Evolutionary conservation across 805 yeast species (phyloP).

Genomic region (Sungouiozyma ichnusensis): DNA sequence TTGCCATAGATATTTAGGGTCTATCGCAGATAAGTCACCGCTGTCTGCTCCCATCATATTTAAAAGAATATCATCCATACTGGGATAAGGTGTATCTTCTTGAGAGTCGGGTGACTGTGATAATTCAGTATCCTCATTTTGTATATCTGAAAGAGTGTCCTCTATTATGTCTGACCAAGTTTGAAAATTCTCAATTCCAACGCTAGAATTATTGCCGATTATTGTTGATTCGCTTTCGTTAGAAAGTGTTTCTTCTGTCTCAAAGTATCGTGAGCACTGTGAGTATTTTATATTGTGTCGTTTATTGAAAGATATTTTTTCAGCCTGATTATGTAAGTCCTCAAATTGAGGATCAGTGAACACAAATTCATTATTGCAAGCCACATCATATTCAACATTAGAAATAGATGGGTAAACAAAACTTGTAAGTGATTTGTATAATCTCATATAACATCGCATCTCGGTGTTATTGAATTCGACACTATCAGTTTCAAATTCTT

Average conservation of each 20-base stretch:
- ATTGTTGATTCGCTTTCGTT: background rate
- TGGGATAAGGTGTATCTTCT: background rate
- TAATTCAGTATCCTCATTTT: background rate
- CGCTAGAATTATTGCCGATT: background rate
- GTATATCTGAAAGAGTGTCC: background rate
- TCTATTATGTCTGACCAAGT: background rate
- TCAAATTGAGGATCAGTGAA: background rate
- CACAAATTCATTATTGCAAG: background rate
- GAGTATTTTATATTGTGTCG: background rate
- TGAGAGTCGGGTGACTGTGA: background rate
- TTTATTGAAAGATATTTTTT: background rate
- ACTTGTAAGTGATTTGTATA: background rate
- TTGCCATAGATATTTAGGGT: constrained; percentile 3
- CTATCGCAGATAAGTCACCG: background rate
- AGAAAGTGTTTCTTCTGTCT: no score
- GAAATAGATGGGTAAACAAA: background rate
- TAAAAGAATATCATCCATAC: background rate
- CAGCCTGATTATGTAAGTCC: background rate
- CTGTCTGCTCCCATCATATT: background rate
- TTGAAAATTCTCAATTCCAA: background rate
- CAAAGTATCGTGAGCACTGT: background rate
- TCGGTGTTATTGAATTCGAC: background rate
- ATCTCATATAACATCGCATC: background rate
- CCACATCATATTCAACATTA: background rate
- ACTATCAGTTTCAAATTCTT: background rate